phyloP scores from a whole-genome alignment of 2,329 filamentous ascomycete species.

The Aspergillus tanneri region DNA sequence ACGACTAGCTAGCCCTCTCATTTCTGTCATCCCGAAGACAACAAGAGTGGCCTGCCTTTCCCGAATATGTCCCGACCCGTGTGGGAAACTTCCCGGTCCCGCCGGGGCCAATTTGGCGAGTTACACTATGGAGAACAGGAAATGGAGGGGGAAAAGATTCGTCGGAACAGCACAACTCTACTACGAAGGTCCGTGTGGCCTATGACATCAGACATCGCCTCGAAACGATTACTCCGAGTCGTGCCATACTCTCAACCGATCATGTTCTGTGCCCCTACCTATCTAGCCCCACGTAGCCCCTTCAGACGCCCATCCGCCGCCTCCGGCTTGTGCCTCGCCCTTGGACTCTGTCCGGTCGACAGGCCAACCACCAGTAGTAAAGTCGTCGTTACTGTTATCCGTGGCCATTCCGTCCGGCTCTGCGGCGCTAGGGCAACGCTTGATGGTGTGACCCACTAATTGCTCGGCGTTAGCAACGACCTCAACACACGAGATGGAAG shows the following conservation, averaged over 20 bases:
- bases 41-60: too few species aligned
- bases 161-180: not conserved
- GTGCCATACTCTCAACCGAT: not conserved
- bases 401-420: slow-evolving; percentile 15
- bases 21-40: too few species aligned
- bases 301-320: not conserved
- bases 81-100: not conserved
- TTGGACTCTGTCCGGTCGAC: slow-evolving; percentile 8
- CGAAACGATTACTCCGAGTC: slow-evolving; percentile 2
- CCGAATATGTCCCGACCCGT: not conserved
- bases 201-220: slow-evolving; percentile 9
- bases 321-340: slow-evolving; percentile 5
- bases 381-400: slow-evolving; percentile 3
- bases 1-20: too few species aligned
- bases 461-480: slow-evolving; percentile 4
- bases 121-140: not conserved
- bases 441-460: slow-evolving; percentile 45
- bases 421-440: slow-evolving; percentile 37
- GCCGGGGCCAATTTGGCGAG: not conserved
- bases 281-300: not conserved
- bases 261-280: not conserved
- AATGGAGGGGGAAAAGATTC: not conserved
- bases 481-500: not conserved
- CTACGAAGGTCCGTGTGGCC: not conserved
- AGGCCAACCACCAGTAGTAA: slow-evolving; percentile 2